Percentiles rank a stretch among this genome's conserved stretches.
Conservation (phyloP, 1,284 basidiomycete species). For the Ganoderma multipileum region DNA sequence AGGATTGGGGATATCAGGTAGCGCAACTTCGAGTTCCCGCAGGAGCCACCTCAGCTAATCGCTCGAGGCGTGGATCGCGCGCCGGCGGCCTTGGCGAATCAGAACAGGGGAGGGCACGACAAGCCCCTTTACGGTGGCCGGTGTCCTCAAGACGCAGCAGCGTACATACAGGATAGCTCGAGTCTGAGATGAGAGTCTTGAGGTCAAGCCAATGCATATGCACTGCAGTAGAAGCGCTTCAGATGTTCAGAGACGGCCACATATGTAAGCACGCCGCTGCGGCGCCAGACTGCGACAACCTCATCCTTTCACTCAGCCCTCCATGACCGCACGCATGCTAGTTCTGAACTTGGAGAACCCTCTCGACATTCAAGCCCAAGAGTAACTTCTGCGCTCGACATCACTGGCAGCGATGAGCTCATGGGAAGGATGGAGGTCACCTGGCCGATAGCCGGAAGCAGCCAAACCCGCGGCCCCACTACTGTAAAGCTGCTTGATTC, state of each 20-base stretch:
- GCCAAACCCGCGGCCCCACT: background rate
- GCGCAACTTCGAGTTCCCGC: too few relatives aligned
- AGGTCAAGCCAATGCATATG: background rate
- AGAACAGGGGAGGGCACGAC: too few relatives aligned
- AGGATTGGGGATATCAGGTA: too few relatives aligned
- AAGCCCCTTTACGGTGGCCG: background rate
- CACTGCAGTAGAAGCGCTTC: background rate
- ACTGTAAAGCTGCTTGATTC: background rate
- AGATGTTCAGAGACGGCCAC: background rate
- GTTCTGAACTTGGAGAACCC: background rate
- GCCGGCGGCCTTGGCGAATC: too few relatives aligned
- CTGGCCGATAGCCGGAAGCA: conserved; percentile 3
- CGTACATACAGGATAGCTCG: too few relatives aligned
- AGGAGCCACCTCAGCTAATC: too few relatives aligned
- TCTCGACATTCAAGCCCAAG: background rate
- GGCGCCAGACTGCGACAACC: background rate
- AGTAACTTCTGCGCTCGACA: background rate
- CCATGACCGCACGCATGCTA: background rate
- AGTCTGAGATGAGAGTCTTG: too few relatives aligned
- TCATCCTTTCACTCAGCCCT: conserved; percentile 3
- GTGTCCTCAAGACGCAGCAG: too few relatives aligned
- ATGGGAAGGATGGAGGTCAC: conserved; percentile 2
- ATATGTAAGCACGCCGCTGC: conserved; percentile 1
- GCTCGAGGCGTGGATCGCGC: too few relatives aligned
- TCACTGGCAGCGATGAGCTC: background rate